A percentile compares a stretch with the other conserved stretches of the same genome.
Conservation (phyloP, 108 stramenopile genomes). For the Pseudonitzschia multistriata region DNA sequence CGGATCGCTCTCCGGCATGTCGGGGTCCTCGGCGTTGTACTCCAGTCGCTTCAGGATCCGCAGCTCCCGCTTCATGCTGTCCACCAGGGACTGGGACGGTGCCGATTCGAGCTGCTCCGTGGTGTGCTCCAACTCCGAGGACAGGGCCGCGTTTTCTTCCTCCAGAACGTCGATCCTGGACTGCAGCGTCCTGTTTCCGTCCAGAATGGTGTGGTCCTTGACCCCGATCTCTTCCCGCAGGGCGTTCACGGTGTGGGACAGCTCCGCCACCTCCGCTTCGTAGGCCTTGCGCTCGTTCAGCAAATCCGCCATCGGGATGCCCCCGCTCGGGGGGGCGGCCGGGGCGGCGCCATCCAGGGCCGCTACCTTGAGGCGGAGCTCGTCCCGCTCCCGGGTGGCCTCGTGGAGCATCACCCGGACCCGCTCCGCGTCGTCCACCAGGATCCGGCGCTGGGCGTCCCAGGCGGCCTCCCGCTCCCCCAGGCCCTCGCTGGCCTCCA, state of each 20-base stretch:
- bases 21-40: slow-evolving; percentile 81
- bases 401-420: slow-evolving; percentile 67
- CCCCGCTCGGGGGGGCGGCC: slow-evolving; percentile 45
- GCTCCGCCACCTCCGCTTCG: slow-evolving; percentile 78
- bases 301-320: slow-evolving; percentile 57
- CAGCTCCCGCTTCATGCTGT: slow-evolving; percentile 83
- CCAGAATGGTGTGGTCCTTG: slow-evolving; percentile 57
- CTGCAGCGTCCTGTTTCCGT: slow-evolving; percentile 42
- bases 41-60: slow-evolving; percentile 83
- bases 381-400: slow-evolving; percentile 70
- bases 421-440: slow-evolving; percentile 81
- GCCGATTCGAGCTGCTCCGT: slow-evolving; percentile 61
- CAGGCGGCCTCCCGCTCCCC: slow-evolving; percentile 85
- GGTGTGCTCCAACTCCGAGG: slow-evolving; percentile 44
- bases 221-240: slow-evolving; percentile 67
- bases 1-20: slow-evolving; percentile 62
- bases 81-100: slow-evolving; percentile 65
- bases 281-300: slow-evolving; percentile 82
- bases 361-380: slow-evolving; percentile 65
- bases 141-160: slow-evolving; percentile 43
- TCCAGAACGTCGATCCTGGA: slow-evolving; percentile 55
- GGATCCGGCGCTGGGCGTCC: slow-evolving; percentile 82
- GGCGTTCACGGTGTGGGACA: slow-evolving; percentile 66
- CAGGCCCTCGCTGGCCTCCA: slow-evolving; percentile 77
- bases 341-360: slow-evolving; percentile 38